Evolutionary conservation across 73 alveolate genomes (phyloP), one percentile per base, ranked within the genome.

Genomic region (Paramecium sexaurelia): DNA sequence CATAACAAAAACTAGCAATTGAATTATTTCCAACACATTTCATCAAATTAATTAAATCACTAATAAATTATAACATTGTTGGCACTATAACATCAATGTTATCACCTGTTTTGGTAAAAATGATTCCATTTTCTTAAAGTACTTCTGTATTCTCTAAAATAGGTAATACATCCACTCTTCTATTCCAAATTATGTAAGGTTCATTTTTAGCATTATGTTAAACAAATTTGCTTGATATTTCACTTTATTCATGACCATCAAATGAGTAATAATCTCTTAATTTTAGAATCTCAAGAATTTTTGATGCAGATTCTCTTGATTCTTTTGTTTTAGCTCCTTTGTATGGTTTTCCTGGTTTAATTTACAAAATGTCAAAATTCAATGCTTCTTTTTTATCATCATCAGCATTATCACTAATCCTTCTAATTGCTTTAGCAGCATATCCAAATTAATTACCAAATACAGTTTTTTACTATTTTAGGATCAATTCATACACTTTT

Each of bases 371-470:
- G 20, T 78, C 90, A 78, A 78, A 78, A 29, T 39, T 78, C 22
- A 78, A 36, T 20, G 55, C n/a, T 2, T 41, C 55, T n/a, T 37
- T 24, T 5, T 19, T 39, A 41, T 43, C 90, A 3, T 35, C 56
- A 41, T 41, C 90, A 24, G 32, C 22, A 33, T 6, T 11, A 5
- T 78, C 87, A 19, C 90, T 78, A 11, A 78, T 78, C 13, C 32
- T 78, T 10, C 17, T 8, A 45, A 9, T n/a, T 11, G 40, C 13
- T 39, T 41, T 75, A 37, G 85, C 29, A 20, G 36, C 66, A 75
- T 39, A 36, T 5, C 89, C 89, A 75, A 75, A 75, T 39, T 75
- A 36, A 19, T 78, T 41, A 45, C 73, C 90, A 78, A 78, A 78
- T 15, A 78, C 90, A 24, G 75, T 39, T 78, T 78, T 41, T 78